Evolutionary conservation across 371 early-diverging fungal species (phyloP), one percentile per base, ranked within the genome.

Genomic region (Parasitella parasitica): DNA sequence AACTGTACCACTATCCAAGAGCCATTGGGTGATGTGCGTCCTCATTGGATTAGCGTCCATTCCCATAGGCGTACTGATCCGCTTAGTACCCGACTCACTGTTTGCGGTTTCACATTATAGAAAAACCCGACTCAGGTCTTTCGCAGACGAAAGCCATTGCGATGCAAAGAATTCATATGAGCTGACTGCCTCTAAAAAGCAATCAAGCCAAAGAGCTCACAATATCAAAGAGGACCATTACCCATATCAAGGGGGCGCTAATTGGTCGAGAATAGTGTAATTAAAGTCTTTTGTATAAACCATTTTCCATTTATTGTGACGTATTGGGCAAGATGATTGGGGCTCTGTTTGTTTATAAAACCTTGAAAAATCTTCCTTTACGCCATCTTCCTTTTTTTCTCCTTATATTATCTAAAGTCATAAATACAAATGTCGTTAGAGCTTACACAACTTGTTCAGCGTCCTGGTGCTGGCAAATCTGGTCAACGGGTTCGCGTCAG

Each of bases 21-120:
- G 46, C 13, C 82, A 89, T n/a, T 95, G 94, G 95, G 64, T 58
- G 0, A 63, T 91, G 18, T 86, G 89, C 63, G 59, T 93, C 12
- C 15, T 80, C 2, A 64, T 91, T 55, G 93, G 93, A 35, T 32
- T 81, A 49, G 53, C 89, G 6, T 87, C 90, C 0, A 58, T 95
- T 6, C 91, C 91, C 7, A 64, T 90, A 34, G 95, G 93, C 52
- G 78, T 80, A 5, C 22, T 91, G 28, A 69, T 93, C 58, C 86
- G 93, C 4, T 63, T 89, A 22, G 64, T 89, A 0, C 89, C 91
- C 18, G 84, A 84, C 26, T 61, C 70, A 16, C 13, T 73, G 54
- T 69, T 81, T 5, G 9, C 15, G 16, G 38, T 58, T 22, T 18
- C 20, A 50, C 24, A 46, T 22, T 24, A 12, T 13, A 20, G 24